Conservation (phyloP, 2,329 filamentous ascomycete genomes). For the Aspergillus neoniger region DNA sequence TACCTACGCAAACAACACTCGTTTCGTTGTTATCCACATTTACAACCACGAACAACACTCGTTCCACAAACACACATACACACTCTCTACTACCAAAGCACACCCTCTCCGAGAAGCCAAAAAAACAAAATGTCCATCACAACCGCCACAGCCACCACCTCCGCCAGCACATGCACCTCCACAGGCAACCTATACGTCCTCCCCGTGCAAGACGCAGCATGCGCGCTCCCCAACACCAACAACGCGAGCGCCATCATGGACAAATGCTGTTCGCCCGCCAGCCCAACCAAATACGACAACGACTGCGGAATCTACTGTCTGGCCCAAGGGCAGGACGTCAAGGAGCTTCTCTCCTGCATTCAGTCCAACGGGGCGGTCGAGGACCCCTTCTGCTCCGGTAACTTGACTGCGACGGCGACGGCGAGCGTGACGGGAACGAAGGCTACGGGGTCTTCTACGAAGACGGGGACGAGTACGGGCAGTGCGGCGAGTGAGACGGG, state of each 20-base stretch:
- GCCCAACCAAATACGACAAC: constrained; percentile 50
- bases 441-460: constrained; percentile 18
- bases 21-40: background rate
- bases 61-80: background rate
- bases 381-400: constrained; percentile 51
- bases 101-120: too few species aligned
- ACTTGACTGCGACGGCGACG: constrained; percentile 42
- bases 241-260: constrained; percentile 49
- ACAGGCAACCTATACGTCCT: constrained; percentile 43
- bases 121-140: constrained; percentile 26
- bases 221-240: constrained; percentile 44
- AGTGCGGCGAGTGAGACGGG: constrained; percentile 2
- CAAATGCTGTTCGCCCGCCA: constrained; percentile 50
- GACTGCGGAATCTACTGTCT: constrained; percentile 56
- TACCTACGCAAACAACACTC: background rate
- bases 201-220: constrained; percentile 49
- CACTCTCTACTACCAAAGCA: background rate
- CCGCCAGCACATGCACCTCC: constrained; percentile 23
- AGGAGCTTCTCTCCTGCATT: constrained; percentile 44
- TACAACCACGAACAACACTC: background rate
- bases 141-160: constrained; percentile 22
- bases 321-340: constrained; percentile 43
- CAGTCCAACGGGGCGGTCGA: constrained; percentile 40
- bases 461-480: background rate
- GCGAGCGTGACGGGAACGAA: constrained; percentile 37